phyloP scores from a whole-genome alignment of 164 flowering plant genomes.

The Taxillus chinensis region DNA sequence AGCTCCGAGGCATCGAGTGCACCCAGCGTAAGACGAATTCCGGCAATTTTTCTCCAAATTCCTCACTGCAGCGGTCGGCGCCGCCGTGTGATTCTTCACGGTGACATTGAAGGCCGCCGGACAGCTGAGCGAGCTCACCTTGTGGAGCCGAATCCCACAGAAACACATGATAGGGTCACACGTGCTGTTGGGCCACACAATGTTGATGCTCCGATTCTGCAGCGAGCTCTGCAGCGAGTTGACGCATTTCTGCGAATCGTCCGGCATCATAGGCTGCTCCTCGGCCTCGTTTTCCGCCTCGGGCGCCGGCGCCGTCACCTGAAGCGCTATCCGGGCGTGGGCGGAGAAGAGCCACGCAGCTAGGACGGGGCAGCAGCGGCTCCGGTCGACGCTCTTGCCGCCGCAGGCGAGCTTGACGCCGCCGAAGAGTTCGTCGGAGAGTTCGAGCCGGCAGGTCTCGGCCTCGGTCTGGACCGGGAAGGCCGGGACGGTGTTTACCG shows the following conservation, averaged over 20 bases:
- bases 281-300: constrained; percentile 9
- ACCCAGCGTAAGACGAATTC: constrained; percentile 85
- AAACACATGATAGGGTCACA: constrained; percentile 89
- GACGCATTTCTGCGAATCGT: constrained; percentile 94
- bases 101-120: constrained; percentile 84
- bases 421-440: constrained; percentile 92
- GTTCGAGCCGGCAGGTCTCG: constrained; percentile 68
- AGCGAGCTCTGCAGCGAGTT: constrained; percentile 73
- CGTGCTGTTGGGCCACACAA: constrained; percentile 73
- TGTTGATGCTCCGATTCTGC: constrained; percentile 45
- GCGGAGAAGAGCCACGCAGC: constrained; percentile 99
- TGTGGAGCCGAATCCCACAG: constrained; percentile 91
- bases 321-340: constrained; percentile 75
- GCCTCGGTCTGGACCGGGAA: constrained; percentile 64
- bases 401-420: constrained; percentile 85
- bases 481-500: constrained; percentile 80
- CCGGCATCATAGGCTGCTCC: constrained; percentile 85
- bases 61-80: constrained; percentile 78
- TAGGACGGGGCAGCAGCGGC: constrained; percentile 94
- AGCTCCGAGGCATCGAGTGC: constrained; percentile 85
- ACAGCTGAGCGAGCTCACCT: constrained; percentile 76
- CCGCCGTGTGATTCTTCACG: constrained; percentile 31
- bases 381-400: constrained; percentile 58
- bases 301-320: constrained; percentile 38
- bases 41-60: constrained; percentile 68